phyloP scores from a whole-genome alignment of 768 basidiomycete species.

The Dioszegia hungarica region DNA sequence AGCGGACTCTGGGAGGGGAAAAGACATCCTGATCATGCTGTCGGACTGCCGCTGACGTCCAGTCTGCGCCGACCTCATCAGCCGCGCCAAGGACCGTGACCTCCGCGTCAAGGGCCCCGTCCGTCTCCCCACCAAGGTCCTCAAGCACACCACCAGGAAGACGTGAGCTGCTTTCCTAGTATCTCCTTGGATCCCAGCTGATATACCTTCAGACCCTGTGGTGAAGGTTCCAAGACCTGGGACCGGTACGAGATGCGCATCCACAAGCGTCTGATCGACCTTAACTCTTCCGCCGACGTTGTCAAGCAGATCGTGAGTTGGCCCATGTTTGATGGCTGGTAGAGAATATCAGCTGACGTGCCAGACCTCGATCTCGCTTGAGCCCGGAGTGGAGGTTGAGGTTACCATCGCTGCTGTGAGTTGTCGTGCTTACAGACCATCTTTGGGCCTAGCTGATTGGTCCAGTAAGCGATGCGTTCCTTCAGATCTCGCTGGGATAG shows the following conservation, averaged over 20 bases:
- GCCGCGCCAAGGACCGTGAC: constrained; percentile 99
- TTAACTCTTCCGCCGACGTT: constrained; percentile 96
- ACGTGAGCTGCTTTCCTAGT: constrained; percentile 59
- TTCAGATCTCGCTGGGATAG: background rate
- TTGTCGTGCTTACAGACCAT: background rate
- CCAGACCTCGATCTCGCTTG: constrained; percentile 96
- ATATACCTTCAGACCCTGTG: constrained; percentile 77
- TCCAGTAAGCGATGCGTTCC: background rate
- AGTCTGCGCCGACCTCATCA: constrained; percentile 96
- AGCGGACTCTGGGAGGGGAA: no score
- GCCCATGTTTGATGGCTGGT: background rate
- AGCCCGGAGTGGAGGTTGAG: constrained; percentile 98
- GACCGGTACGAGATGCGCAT: constrained; percentile 98
- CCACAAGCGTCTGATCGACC: constrained; percentile 98
- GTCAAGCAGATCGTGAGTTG: constrained; percentile 96
- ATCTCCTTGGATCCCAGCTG: background rate
- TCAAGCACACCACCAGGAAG: constrained; percentile 99
- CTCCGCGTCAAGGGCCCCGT: constrained; percentile 99
- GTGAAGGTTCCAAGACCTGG: constrained; percentile 99
- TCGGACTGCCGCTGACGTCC: constrained; percentile 7
- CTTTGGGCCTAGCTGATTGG: constrained; percentile 1
- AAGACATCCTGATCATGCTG: no score
- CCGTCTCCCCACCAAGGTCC: constrained; percentile 95
- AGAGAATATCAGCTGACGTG: constrained; percentile 2
- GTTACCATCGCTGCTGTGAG: constrained; percentile 71